Evolutionary conservation across 2,329 filamentous ascomycete species (phyloP), one percentile per base, ranked within the genome.

Genomic region (Fusarium agapanthi): DNA sequence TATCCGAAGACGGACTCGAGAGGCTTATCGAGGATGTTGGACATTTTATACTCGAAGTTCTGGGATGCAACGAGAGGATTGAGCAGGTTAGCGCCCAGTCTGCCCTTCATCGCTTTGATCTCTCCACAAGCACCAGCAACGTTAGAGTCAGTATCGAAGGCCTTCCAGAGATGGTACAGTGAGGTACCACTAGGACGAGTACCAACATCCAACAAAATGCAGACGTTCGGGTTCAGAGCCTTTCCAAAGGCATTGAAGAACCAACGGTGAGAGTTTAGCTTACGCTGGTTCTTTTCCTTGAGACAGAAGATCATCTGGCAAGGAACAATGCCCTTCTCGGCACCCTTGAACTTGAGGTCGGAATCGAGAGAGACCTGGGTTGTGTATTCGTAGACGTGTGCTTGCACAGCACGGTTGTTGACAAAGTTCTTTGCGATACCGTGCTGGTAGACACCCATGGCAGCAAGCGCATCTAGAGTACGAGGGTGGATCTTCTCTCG

Each of bases 21-120:
- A 1, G 96, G 96, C 82, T 99, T 99, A 81, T 99, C 96, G 32
- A 99, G 87, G 77, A 99, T 99, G 78, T 99, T 99, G 44, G 95
- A 97, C 94, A 99, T 98, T 83, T 99, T 99, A 86, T 99, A 99
- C 85, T 99, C 96, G 75, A 99, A 99, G 81, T 99, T 99, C 78
- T 99, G 96, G 50, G 95, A 97, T 0, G 96, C 96, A 22, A 99
- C 95, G 11, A 99, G 87, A 0, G 96, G 96, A 78, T 99, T 99
- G 50, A 99, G 85, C 22, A 99, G 87, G 71, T 95, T 94, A 10
- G 90, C 85, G 79, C 94, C 95, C 30, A 89, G 91, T 74, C 92
- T 94, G 13, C 96, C 96, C 81, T 98, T 97, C 84, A 97, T 97
- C 1, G 96, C 96, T 80, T 95, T 97, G 82, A 99, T 99, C 82